phyloP scores from a whole-genome alignment of 2,329 filamentous ascomycete genomes.

The Aureobasidium zeae region DNA sequence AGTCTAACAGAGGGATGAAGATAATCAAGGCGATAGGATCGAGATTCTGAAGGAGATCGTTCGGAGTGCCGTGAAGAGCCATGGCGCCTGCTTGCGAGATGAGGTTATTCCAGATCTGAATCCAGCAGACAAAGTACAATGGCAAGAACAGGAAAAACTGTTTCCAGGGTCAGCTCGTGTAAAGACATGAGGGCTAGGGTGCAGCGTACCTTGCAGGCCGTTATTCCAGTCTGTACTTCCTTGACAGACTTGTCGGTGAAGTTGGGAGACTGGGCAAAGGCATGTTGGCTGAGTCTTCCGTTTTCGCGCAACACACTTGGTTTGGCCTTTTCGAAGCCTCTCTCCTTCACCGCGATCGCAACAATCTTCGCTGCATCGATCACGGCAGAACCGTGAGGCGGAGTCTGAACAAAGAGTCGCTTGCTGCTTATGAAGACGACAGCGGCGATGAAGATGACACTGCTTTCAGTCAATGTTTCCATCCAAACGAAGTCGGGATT shows the following conservation, averaged over 20 bases:
- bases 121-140: background rate
- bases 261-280: slow-evolving; percentile 19
- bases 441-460: background rate
- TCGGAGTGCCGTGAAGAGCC: slow-evolving; percentile 31
- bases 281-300: background rate
- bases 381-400: slow-evolving; percentile 21
- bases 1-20: slow-evolving; percentile 34
- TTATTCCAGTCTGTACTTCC: slow-evolving; percentile 46
- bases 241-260: slow-evolving; percentile 64
- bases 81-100: slow-evolving; percentile 22
- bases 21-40: slow-evolving; percentile 37
- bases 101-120: slow-evolving; percentile 4
- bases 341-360: background rate
- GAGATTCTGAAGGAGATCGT: slow-evolving; percentile 40
- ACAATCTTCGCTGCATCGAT: slow-evolving; percentile 12
- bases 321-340: background rate
- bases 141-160: background rate
- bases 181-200: no score
- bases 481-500: background rate
- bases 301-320: background rate
- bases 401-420: slow-evolving; percentile 20
- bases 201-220: slow-evolving; percentile 1
- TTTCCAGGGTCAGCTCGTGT: background rate
- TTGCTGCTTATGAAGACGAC: slow-evolving; percentile 21
- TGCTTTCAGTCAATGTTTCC: background rate